Evolutionary conservation across 306 rosid genomes (phyloP).

Genomic region (Carpinus viminea): DNA sequence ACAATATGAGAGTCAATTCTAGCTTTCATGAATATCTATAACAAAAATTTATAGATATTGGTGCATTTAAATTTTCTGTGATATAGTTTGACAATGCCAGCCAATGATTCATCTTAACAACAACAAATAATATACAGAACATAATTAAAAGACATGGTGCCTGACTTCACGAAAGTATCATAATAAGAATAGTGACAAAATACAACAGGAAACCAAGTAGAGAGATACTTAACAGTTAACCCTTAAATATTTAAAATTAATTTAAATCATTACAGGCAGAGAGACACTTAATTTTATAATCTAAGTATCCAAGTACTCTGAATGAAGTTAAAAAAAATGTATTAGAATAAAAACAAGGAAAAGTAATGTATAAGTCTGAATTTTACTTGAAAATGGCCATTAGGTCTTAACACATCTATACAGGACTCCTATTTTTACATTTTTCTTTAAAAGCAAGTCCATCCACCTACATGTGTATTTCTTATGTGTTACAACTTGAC

Average conservation of each 20-base stretch:
- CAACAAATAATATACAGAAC: not conserved
- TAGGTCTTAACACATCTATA: not conserved
- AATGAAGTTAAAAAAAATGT: not conserved
- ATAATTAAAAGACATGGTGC: not conserved
- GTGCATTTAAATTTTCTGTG: not conserved
- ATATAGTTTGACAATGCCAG: not conserved
- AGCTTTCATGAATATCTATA: conserved; percentile 4
- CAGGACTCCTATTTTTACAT: not conserved
- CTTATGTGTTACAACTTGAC: not conserved
- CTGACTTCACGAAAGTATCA: not conserved
- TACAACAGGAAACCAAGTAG: not conserved
- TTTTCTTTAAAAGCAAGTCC: not conserved
- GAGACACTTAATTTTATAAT: not conserved
- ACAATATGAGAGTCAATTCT: not conserved
- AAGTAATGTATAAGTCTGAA: not conserved
- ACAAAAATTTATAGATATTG: not conserved
- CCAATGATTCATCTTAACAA: not conserved
- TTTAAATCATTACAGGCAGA: not conserved
- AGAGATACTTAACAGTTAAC: not conserved
- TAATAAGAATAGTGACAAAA: not conserved
- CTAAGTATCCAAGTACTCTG: not conserved
- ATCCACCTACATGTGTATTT: not conserved
- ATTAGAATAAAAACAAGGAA: not conserved
- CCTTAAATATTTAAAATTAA: not conserved
- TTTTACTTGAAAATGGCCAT: not conserved